These are phyloP conservation scores for Monosporascus cannonballus DNA, from an alignment of 2,329 filamentous ascomycete genomes.

Conservation along the genomic window DNA sequence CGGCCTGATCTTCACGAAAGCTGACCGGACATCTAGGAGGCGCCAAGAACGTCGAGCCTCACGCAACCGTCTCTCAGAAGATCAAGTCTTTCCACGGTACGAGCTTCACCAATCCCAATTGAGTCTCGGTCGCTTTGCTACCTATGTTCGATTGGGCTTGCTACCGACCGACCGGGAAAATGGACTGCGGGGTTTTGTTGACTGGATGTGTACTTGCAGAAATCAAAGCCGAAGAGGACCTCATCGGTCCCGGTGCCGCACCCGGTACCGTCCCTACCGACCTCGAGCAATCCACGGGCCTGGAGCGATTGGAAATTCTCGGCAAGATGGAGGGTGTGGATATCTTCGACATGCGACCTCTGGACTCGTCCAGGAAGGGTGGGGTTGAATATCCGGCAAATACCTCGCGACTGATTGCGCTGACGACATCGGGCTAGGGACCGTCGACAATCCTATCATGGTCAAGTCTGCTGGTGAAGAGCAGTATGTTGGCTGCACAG, in stretches of 20 bases:
- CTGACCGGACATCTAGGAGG: constrained; percentile 31
- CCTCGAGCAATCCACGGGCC: constrained; percentile 90
- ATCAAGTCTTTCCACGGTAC: constrained; percentile 40
- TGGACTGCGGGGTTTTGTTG: constrained; percentile 8
- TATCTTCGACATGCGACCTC: constrained; percentile 95
- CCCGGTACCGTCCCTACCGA: constrained; percentile 86
- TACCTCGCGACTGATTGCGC: constrained; percentile 7
- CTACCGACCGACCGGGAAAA: neutral
- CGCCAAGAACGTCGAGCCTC: constrained; percentile 40
- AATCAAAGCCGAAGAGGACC: constrained; percentile 74
- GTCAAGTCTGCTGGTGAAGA: constrained; percentile 92
- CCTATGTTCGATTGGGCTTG: too few species aligned
- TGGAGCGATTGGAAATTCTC: constrained; percentile 96
- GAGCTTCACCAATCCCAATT: constrained; percentile 16
- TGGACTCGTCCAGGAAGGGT: constrained; percentile 87
- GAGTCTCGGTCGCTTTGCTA: neutral
- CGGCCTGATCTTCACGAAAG: constrained; percentile 24
- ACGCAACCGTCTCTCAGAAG: constrained; percentile 36
- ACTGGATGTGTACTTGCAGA: constrained; percentile 49
- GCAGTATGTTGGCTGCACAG: constrained; percentile 96
- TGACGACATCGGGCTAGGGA: constrained; percentile 51
- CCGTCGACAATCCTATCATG: constrained; percentile 80
- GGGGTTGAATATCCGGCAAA: constrained; percentile 14
- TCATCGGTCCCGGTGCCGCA: constrained; percentile 74
- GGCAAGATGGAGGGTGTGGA: constrained; percentile 99